Base-by-base conservation (phyloP, 495 filamentous ascomycete species). In the Bacidia rubella region DNA sequence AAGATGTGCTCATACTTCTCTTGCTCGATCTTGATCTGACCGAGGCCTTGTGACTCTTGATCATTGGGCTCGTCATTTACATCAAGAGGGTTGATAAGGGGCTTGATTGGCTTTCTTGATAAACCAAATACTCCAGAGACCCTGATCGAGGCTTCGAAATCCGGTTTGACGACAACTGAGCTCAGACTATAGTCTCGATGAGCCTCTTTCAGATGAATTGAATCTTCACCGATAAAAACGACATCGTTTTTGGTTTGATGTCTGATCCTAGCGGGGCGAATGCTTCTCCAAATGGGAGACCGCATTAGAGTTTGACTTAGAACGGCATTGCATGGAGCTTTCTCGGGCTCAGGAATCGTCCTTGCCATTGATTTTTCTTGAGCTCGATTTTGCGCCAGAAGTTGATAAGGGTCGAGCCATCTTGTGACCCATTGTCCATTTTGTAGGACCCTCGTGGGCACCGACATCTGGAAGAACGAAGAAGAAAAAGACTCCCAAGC, bases 241-340 rank as follows among this genome's bases (percentile, higher is more conserved):
- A 96, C 85, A 72, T 98, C 90, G 50, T 94, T 90, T 51, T 79
- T 74, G 9, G 74, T 62, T 45, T 70, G 68, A 52, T 78, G 78
- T 41, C 88, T 73, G 47, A 97, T 73, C 53, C 83, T 77, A 9
- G 83, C 86, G 10, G 90, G 89, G 11, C 95, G 65, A 35, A 96
- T 86, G 66, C 77, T 82, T 59, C 85, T 83, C 54, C 86, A 76
- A 21, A 82, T 70, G 1, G 87, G 82, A 52, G 85, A 94, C 45
- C 79, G 74, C 40, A 92, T 65, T 15, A 93, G 59, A 2, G 90
- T 95, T 59, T 75, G 78, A 1, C 86, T 83, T 24, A 96, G 72
- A 25, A 97, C 46, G 1, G 87, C 92, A 57, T 76, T 71, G 9
- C 57, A 64, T 1, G 81, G 82, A 23, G 68, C 57, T 26, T 54